Conservation (phyloP, 73 alveolate genomes). For the Halteria grandinella region DNA sequence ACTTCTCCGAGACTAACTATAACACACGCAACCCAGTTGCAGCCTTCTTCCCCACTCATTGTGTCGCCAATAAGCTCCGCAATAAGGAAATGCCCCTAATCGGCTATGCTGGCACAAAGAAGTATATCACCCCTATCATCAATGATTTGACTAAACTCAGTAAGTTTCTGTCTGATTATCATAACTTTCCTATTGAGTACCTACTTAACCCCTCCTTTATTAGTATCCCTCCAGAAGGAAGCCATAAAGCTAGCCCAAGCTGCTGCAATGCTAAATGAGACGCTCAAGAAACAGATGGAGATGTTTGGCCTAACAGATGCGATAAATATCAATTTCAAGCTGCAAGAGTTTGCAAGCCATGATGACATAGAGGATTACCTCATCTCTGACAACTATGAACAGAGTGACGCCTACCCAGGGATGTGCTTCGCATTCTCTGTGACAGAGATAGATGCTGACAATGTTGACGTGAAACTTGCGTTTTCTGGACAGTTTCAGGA, state of each 20-base stretch:
- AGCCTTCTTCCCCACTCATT: neutral
- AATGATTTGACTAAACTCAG: neutral
- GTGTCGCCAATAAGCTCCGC: neutral
- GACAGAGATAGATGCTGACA: neutral
- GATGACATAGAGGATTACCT: slow-evolving; percentile 29
- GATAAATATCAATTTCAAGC: neutral
- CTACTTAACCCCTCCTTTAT: too few relatives aligned
- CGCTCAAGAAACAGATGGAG: too few relatives aligned
- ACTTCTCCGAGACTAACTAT: too few relatives aligned
- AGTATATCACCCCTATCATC: neutral
- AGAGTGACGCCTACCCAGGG: slow-evolving; percentile 40
- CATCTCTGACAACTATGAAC: slow-evolving; percentile 18
- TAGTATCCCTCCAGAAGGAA: too few relatives aligned
- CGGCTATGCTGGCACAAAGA: slow-evolving; percentile 3
- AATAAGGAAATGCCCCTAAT: slow-evolving; percentile 7
- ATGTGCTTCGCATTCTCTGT: slow-evolving; percentile 63
- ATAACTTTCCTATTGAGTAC: too few relatives aligned
- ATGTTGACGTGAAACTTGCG: slow-evolving; percentile 6
- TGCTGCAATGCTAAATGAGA: too few relatives aligned
- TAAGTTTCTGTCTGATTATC: too few relatives aligned
- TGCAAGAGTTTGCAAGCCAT: neutral
- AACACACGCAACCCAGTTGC: neutral
- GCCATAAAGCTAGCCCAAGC: too few relatives aligned
- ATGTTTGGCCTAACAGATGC: too few relatives aligned
- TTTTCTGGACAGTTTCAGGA: slow-evolving; percentile 34